Base-by-base conservation (phyloP, 306 rosid species). In the Hippophae gyantsensis region DNA sequence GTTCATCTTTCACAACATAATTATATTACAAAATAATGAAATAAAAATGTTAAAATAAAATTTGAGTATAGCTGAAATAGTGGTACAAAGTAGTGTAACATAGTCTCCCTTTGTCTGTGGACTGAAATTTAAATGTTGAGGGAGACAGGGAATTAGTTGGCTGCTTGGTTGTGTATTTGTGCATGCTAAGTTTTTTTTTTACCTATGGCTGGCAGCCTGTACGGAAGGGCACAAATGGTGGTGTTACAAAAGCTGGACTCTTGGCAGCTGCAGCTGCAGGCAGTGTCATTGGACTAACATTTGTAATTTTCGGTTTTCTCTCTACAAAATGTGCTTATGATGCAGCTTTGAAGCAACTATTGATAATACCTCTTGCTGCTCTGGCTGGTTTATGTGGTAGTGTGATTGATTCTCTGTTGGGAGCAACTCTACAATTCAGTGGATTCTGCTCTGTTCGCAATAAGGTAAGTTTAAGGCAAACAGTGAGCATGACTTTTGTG, bases 191-290 rank as follows among this genome's bases (percentile, higher is more conserved):
- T 65, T 6, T 38, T 64, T 57, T 57, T 26, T 45, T 7, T 53
- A 32, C 38, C 38, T 32, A 27, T 69, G 65, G 60, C 62, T 68
- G 47, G 67, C 74, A 92, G 98, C 78, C 76, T 54, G 98, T 92
- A 73, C 84, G 66, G 69, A 92, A 69, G 79, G 98, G 98, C 46
- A 87, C 96, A 38, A 92, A 92, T 72, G 98, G 96, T 7, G 98
- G 82, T 52, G 89, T 92, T 61, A 92, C 96, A 47, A 77, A 61
- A 66, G 76, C 84, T 58, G 98, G 98, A 72, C 72, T 92, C 63
- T 72, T 85, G 45, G 98, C 96, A 42, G 96, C 96, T 56, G 78
- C 87, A 14, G 86, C 82, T 11, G 96, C 86, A 9, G 98, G 98
- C 50, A 63, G 72, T 57, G 74, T 79, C 64, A 76, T 92, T 10